Percentiles rank a stretch among this genome's conserved stretches.
Evolutionary conservation across 108 stramenopile species (phyloP).

Genomic region (Pseudonitzschia multistriata): DNA sequence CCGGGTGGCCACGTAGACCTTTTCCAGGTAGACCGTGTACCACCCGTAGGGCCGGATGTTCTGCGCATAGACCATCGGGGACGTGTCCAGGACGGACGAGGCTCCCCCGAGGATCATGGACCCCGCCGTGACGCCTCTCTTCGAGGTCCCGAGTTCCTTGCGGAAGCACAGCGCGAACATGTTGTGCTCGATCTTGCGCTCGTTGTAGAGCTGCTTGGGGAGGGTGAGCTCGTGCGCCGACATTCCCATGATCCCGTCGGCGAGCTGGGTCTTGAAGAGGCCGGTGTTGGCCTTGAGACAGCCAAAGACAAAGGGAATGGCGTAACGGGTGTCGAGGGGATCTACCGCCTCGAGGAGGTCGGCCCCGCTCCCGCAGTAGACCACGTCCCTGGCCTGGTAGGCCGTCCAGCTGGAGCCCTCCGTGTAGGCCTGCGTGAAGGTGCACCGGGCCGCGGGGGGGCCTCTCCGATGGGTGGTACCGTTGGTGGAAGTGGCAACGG

Average conservation of each 20-base stretch:
- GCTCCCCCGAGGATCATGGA: constrained; percentile 85
- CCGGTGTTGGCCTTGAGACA: constrained; percentile 50
- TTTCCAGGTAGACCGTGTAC: constrained; percentile 82
- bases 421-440: constrained; percentile 55
- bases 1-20: constrained; percentile 63
- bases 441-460: constrained; percentile 15
- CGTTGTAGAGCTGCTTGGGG: constrained; percentile 76
- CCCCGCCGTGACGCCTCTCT: constrained; percentile 59
- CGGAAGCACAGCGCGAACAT: constrained; percentile 90
- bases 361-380: constrained; percentile 42
- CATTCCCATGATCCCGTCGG: constrained; percentile 96
- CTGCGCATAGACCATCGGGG: constrained; percentile 86
- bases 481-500: background rate
- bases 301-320: constrained; percentile 84
- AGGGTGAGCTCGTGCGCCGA: constrained; percentile 76
- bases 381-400: constrained; percentile 45
- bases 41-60: constrained; percentile 67
- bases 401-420: constrained; percentile 60
- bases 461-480: background rate
- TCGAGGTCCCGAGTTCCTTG: constrained; percentile 50
- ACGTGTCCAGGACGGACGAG: constrained; percentile 67
- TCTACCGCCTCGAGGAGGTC: constrained; percentile 46
- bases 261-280: constrained; percentile 74
- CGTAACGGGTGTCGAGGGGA: constrained; percentile 33
- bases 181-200: constrained; percentile 64